These are phyloP conservation scores for Wickerhamomyces ciferrii DNA, from an alignment of 805 yeast species.

Conservation along the genomic window DNA sequence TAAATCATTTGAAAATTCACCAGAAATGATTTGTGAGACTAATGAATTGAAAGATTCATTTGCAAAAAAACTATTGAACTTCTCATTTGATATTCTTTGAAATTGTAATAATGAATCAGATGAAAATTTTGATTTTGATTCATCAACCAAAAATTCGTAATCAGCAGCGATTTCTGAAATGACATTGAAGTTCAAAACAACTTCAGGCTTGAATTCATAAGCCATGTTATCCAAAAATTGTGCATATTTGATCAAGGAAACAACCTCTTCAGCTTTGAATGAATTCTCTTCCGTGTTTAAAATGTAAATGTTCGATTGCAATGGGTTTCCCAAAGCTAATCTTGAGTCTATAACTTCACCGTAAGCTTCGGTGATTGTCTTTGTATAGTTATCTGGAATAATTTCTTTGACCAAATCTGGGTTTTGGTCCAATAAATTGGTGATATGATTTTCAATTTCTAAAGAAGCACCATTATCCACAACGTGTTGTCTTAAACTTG, in stretches of 20 bases:
- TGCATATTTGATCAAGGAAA: conserved; percentile 19
- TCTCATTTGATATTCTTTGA: neutral
- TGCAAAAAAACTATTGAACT: conserved; percentile 1
- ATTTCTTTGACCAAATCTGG: conserved; percentile 8
- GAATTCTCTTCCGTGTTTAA: conserved; percentile 6
- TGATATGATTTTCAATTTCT: conserved; percentile 4
- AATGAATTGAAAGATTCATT: conserved; percentile 18
- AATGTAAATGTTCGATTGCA: conserved; percentile 35
- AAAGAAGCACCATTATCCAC: neutral
- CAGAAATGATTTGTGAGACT: conserved; percentile 12
- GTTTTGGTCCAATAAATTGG: conserved; percentile 11
- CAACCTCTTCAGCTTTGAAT: conserved; percentile 10
- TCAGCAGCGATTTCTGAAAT: conserved; percentile 33
- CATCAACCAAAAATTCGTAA: conserved; percentile 26
- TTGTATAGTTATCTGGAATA: conserved; percentile 12
- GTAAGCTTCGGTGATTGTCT: conserved; percentile 20
- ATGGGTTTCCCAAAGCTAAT: conserved; percentile 41
- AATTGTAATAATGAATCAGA: neutral
- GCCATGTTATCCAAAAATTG: conserved; percentile 20
- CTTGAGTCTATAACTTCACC: conserved; percentile 28
- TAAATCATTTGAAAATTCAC: conserved; percentile 7
- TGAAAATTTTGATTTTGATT: neutral
- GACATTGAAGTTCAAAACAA: conserved; percentile 24
- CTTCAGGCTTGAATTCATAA: conserved; percentile 10
- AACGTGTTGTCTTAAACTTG: conserved; percentile 4